Conservation (phyloP, 352 stramenopile species). For the Globisporangium canariense region DNA sequence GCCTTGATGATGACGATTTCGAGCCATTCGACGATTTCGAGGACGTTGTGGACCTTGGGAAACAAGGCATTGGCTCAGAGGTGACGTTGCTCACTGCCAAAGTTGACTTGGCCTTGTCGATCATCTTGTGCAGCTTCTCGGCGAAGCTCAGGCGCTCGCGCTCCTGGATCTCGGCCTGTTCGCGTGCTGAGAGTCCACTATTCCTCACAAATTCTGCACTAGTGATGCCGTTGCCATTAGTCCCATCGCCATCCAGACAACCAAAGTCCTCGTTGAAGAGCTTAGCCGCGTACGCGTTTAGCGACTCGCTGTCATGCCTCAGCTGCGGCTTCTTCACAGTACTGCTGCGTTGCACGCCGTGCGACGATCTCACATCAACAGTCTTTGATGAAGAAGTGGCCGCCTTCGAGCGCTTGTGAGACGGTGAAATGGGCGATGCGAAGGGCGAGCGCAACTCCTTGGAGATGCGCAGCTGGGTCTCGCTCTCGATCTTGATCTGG, state of each 20-base stretch:
- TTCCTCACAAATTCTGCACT: not conserved
- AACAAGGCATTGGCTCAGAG: not conserved
- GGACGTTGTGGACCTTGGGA: constrained; percentile 3
- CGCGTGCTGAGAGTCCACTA: constrained; percentile 18
- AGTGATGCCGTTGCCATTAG: not conserved
- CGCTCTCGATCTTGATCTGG: constrained; percentile 40
- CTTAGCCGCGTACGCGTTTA: constrained; percentile 64
- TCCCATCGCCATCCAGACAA: not conserved
- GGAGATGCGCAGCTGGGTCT: constrained; percentile 35
- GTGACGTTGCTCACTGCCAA: constrained; percentile 25
- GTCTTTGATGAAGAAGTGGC: not conserved
- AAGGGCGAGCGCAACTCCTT: constrained; percentile 30
- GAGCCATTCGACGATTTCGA: constrained; percentile 1
- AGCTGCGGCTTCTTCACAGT: not conserved
- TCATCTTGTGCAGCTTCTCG: constrained; percentile 87
- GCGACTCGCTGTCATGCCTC: constrained; percentile 29
- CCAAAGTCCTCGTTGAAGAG: constrained; percentile 53
- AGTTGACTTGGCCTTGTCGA: constrained; percentile 76
- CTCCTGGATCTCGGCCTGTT: constrained; percentile 44
- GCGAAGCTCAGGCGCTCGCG: constrained; percentile 72
- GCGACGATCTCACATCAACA: not conserved
- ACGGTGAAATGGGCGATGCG: constrained; percentile 27
- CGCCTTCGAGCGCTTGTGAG: constrained; percentile 14
- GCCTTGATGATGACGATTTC: not conserved
- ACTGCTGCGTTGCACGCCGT: constrained; percentile 9